Percentiles rank a stretch among this genome's conserved stretches.
Conservation (phyloP, 495 filamentous ascomycete species). For the Coniosporium apollinis region DNA sequence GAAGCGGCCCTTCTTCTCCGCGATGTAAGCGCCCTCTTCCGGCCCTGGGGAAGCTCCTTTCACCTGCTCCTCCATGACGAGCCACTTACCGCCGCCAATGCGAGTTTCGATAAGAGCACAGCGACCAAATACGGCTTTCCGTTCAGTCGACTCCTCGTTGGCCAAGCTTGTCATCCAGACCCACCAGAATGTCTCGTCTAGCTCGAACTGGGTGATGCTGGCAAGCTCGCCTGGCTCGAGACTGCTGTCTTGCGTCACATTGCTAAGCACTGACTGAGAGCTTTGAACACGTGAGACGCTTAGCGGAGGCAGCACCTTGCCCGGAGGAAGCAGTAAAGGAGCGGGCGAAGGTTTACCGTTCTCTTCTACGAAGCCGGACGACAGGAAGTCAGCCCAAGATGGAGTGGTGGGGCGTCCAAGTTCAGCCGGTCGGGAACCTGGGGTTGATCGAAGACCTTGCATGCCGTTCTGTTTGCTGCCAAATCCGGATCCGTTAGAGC, state of each 20-base stretch:
- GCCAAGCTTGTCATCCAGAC: conserved; percentile 97
- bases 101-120: conserved; percentile 83
- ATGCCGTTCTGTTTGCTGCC: not conserved
- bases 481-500: conserved; percentile 4
- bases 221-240: conserved; percentile 88
- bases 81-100: conserved; percentile 69
- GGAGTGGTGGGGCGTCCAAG: conserved; percentile 80
- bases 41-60: conserved; percentile 81
- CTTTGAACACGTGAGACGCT: conserved; percentile 53
- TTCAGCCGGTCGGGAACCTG: conserved; percentile 44
- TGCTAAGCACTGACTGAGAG: conserved; percentile 71
- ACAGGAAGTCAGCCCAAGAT: conserved; percentile 95
- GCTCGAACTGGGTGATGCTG: conserved; percentile 67
- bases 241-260: conserved; percentile 39
- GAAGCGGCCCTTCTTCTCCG: conserved; percentile 85
- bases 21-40: conserved; percentile 71
- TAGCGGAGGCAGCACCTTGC: conserved; percentile 82
- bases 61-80: conserved; percentile 90
- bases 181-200: conserved; percentile 99
- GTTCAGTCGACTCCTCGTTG: conserved; percentile 62
- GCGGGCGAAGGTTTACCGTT: conserved; percentile 33
- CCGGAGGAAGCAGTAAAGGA: conserved; percentile 64
- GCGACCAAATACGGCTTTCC: conserved; percentile 86
- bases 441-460: conserved; percentile 38
- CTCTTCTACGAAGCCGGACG: conserved; percentile 76